Percentiles rank a stretch among this genome's conserved stretches.
These are phyloP conservation scores for Botrytis porri DNA, from an alignment of 2,329 filamentous ascomycete species.

Conservation along the genomic window DNA sequence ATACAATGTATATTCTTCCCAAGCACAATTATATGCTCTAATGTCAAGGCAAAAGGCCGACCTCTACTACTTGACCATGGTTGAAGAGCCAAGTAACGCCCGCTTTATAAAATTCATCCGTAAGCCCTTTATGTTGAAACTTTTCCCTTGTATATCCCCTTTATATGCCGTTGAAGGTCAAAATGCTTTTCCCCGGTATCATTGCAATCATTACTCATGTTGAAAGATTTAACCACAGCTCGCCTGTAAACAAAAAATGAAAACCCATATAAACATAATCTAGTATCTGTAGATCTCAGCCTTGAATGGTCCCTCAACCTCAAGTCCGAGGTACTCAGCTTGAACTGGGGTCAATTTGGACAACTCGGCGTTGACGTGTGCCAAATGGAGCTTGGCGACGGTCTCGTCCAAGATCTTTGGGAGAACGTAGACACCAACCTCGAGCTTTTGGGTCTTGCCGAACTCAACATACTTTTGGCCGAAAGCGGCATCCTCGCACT, in stretches of 20 bases:
- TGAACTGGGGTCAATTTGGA: constrained; percentile 80
- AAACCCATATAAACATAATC: constrained; percentile 29
- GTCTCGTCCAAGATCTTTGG: constrained; percentile 99
- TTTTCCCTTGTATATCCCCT: constrained; percentile 34
- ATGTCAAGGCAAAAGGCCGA: constrained; percentile 35
- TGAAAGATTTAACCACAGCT: constrained; percentile 36
- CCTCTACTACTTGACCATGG: constrained; percentile 40
- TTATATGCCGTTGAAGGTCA: constrained; percentile 62
- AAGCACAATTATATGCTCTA: constrained; percentile 28
- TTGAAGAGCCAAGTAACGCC: constrained; percentile 43
- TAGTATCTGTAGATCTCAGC: constrained; percentile 63
- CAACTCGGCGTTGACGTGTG: constrained; percentile 92
- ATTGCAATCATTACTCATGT: constrained; percentile 54
- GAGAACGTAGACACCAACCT: constrained; percentile 89
- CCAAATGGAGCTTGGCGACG: constrained; percentile 90
- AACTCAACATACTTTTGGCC: constrained; percentile 95
- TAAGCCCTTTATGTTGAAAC: constrained; percentile 39
- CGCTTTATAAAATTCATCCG: constrained; percentile 31
- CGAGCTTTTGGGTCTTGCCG: constrained; percentile 85
- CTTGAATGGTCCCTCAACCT: constrained; percentile 91
- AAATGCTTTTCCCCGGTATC: constrained; percentile 53
- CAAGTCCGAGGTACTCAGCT: constrained; percentile 90
- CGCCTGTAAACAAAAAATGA: constrained; percentile 28
- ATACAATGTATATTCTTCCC: constrained; percentile 21
- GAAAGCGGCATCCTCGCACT: constrained; percentile 83